phyloP scores from a whole-genome alignment of 1,284 basidiomycete genomes.

The Inonotus hispidus region DNA sequence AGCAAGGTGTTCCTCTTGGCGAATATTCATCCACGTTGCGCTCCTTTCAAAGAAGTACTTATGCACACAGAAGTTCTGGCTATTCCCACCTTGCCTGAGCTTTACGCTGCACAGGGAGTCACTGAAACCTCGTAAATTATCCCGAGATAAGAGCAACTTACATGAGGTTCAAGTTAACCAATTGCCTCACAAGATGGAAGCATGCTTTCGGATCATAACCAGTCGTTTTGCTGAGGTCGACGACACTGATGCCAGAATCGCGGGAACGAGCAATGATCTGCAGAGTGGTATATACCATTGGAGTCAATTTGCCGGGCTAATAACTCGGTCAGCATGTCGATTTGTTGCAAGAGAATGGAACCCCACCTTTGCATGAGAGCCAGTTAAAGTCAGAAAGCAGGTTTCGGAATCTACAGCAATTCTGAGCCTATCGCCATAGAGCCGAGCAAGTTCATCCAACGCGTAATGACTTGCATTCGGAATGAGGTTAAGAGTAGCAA shows the following conservation, averaged over 20 bases:
- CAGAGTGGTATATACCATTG: conserved; percentile 82
- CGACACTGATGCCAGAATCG: conserved; percentile 70
- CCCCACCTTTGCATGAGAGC: conserved; percentile 68
- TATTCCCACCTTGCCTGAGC: conserved; percentile 69
- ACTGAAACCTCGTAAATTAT: conserved; percentile 6
- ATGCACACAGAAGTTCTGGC: conserved; percentile 70
- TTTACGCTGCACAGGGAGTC: conserved; percentile 49
- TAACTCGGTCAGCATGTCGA: conserved; percentile 8
- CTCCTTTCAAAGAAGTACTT: conserved; percentile 73
- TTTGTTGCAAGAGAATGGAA: conserved; percentile 7
- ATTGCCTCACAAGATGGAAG: conserved; percentile 76
- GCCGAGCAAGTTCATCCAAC: conserved; percentile 46
- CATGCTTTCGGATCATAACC: conserved; percentile 87
- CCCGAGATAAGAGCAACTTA: conserved; percentile 33
- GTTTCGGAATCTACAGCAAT: conserved; percentile 71
- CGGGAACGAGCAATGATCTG: conserved; percentile 79
- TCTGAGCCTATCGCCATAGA: conserved; percentile 59
- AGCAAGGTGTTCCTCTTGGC: conserved; percentile 51
- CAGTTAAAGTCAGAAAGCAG: conserved; percentile 74
- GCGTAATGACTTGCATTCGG: conserved; percentile 45
- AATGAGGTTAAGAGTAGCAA: conserved; percentile 43
- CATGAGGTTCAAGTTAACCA: conserved; percentile 70
- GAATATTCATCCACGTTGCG: conserved; percentile 63
- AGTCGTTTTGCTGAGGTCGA: conserved; percentile 72
- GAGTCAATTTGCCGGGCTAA: conserved; percentile 72